Conservation (phyloP, 2,329 filamentous ascomycete species). For the Shiraia sp. region DNA sequence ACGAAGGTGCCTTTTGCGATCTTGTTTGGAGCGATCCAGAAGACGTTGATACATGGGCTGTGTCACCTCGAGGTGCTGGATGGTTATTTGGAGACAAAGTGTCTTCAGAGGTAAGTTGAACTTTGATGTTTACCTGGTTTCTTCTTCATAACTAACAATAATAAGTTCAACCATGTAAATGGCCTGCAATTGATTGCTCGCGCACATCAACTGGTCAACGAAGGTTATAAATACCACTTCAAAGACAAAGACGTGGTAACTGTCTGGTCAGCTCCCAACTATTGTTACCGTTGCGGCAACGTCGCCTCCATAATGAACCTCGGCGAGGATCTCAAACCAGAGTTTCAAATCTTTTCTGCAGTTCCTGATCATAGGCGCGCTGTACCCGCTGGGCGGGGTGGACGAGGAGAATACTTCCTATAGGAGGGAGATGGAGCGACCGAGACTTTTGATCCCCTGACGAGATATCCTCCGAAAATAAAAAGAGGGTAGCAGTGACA, state of each 20-base stretch:
- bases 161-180: constrained; percentile 74
- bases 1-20: constrained; percentile 98
- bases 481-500: not conserved
- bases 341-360: constrained; percentile 89
- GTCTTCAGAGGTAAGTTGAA: constrained; percentile 60
- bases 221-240: constrained; percentile 91
- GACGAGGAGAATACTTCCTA: constrained; percentile 57
- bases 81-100: constrained; percentile 74
- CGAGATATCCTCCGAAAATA: too few species aligned
- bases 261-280: constrained; percentile 84
- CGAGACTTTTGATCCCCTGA: not conserved
- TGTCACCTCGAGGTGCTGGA: constrained; percentile 69
- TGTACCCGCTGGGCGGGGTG: constrained; percentile 67
- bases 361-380: constrained; percentile 85
- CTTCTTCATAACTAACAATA: constrained; percentile 6
- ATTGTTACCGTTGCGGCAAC: constrained; percentile 59
- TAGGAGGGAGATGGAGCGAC: constrained; percentile 23
- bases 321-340: constrained; percentile 85
- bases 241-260: constrained; percentile 95
- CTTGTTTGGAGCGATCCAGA: constrained; percentile 90
- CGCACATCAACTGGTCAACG: constrained; percentile 75
- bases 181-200: constrained; percentile 71
- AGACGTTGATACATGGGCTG: constrained; percentile 69
- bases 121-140: not conserved
- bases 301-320: constrained; percentile 92